Evolutionary conservation across 495 filamentous ascomycete genomes (phyloP), one percentile per base, ranked within the genome.

Genomic region (Lasiosphaeris hirsuta): DNA sequence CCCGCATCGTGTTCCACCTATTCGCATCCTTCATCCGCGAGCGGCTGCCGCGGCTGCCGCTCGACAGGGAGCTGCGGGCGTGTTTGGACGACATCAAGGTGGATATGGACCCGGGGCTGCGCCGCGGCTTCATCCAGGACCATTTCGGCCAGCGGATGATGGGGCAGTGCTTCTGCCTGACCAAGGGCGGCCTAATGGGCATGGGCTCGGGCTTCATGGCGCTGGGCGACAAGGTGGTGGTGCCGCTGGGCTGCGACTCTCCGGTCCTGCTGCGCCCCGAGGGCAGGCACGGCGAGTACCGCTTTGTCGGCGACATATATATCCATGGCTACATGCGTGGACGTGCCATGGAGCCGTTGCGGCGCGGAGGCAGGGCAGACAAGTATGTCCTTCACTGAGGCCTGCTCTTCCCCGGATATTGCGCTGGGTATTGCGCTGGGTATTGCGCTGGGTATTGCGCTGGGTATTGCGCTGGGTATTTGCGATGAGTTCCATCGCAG

Each of bases 351-450:
- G 2, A 18, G 8, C 10, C 34, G 19, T 42, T 35, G 19, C 10
- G 35, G 4, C 10, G 43, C 0, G 51, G 51, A 2, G 13, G 11
- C 4, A 30, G 43, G 19, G 38, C 43, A 13, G 43, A 44, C 4
- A 54, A 54, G 18, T 54, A 54, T 44, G 51, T 54, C 11, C 40
- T 54, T 17, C 10, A 17, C 36, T 38, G 23, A 30, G 23, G 23
- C n/a, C n/a, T n/a, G n/a, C n/a, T n/a, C n/a, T n/a, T n/a, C n/a
- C n/a, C n/a, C n/a, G n/a, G n/a, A n/a, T n/a, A n/a, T n/a, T n/a
- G n/a, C n/a, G n/a, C n/a, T n/a, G n/a, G n/a, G n/a, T n/a, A n/a
- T n/a, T n/a, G n/a, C n/a, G n/a, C n/a, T n/a, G n/a, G n/a, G n/a
- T n/a, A n/a, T n/a, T n/a, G n/a, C n/a, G n/a, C n/a, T n/a, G n/a